Evolutionary conservation across 352 stramenopile genomes (phyloP), one percentile per base, ranked within the genome.

Genomic region (Blastocystis sp.): DNA sequence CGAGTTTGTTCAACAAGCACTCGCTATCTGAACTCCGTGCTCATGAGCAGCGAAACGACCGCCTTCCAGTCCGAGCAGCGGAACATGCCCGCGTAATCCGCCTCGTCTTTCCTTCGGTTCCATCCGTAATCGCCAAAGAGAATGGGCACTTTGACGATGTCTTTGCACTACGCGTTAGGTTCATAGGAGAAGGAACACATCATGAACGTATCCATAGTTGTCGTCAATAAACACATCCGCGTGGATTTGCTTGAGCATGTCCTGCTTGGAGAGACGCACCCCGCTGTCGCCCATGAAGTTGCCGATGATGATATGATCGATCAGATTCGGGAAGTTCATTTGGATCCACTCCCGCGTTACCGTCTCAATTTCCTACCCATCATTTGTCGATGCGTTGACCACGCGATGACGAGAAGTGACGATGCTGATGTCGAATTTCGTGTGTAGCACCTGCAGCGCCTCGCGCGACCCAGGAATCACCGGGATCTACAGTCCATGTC

Each of bases 161-260:
- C 35, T n/a, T 78, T 78, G 37, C 66, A 78, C 66, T 78, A 78
- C 35, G 16, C 24, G 6, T n/a, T 13, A 59, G 24, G 26, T 4
- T 10, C 1, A 60, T 12, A 59, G 10, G 3, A 61, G 37, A 16
- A 29, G 35, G 16, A 16, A 16, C 51, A 78, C 66, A n/a, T 78
- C 26, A 35, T 45, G 39, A n/a, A 78, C 37, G 24, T 78, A 78
- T 3, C 37, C 35, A 4, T 31, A 31, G 51, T 78, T 78, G 66
- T 78, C 66, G 33, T 78, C 66, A 45, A 78, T 78, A 35, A 78
- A 78, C 19, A 78, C 66, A 26, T 78, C 66, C 21, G 66, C 66
- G 29, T 78, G 31, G 66, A 78, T 78, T 24, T n/a, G 12, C 33
- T 60, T 19, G 26, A 78, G 24, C 66, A 78, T 78, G 10, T 61